Base-by-base conservation (phyloP, 2,329 filamentous ascomycete species). In the Sporothrix pallida region DNA sequence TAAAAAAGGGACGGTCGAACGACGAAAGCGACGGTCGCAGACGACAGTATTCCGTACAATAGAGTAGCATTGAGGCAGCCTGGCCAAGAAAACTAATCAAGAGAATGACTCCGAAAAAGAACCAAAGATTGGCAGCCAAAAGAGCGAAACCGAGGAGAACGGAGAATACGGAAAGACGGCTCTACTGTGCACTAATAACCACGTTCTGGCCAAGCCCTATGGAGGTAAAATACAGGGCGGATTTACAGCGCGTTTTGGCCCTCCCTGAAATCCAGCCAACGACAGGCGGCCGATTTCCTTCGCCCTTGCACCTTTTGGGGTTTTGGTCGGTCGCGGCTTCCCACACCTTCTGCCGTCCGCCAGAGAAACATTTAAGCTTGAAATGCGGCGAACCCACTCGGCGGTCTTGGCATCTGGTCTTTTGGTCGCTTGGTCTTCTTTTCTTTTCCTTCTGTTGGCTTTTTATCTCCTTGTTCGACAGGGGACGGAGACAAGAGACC, bases 321-420 rank as follows among this genome's bases (percentile, higher is more conserved):
- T 56, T 56, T 23, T 56, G 31, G 31, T 56, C 20, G 17, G 42
- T 20, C 62, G 12, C 10, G 62, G 42, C 42, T 37, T n/a, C n/a
- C n/a, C 48, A 15, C 67, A 31, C 46, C 26, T 50, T 69, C 52
- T 70, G 37, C 42, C 58, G 69, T 63, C 42, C 65, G 46, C 70
- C 52, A 62, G 70, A 58, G 72, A 65, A 74, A 76, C 73, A 76
- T 77, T 74, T 74, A 77, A 77, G 76, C 76, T 77, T 77, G 76
- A 77, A 77, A 76, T 77, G 75, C 78, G 77, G 73, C 76, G 78
- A 76, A 75, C 75, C 77, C 77, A 76, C 75, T 60, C 44, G n/a
- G 60, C 15, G 6, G 72, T 72, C 74, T 76, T 76, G 73, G 75
- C 75, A 73, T 65, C 52, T 72, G 60, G 17, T 56, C 60, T 52